Percentiles rank a stretch among this genome's conserved stretches.
Evolutionary conservation across 352 stramenopile genomes (phyloP).

Genomic region (Detonula confervacea): DNA sequence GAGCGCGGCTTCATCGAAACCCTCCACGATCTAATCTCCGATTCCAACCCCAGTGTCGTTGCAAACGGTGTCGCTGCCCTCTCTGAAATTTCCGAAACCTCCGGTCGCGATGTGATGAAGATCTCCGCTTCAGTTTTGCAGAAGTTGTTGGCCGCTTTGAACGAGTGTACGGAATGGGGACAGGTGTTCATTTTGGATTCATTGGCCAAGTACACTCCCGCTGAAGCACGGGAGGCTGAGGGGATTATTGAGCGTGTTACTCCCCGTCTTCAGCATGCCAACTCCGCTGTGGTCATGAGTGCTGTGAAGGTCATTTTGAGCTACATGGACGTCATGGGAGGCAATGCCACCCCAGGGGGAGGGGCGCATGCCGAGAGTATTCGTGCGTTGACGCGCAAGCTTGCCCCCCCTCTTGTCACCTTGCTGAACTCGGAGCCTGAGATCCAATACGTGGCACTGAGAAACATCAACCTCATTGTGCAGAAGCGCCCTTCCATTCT

Average conservation of each 20-base stretch:
- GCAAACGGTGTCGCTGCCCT: slow-evolving; percentile 98
- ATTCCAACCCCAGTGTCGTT: slow-evolving; percentile 98
- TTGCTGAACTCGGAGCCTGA: slow-evolving; percentile 97
- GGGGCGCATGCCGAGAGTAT: slow-evolving; percentile 70
- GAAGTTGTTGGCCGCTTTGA: slow-evolving; percentile 97
- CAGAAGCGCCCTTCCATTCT: slow-evolving; percentile 96
- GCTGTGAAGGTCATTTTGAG: slow-evolving; percentile 94
- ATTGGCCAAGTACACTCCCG: slow-evolving; percentile 93
- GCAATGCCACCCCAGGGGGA: slow-evolving; percentile 33
- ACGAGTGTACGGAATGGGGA: slow-evolving; percentile 99
- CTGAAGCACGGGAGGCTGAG: slow-evolving; percentile 95
- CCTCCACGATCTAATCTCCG: slow-evolving; percentile 97
- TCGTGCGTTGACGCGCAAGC: slow-evolving; percentile 87
- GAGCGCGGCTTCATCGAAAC: slow-evolving; percentile 92
- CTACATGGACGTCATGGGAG: slow-evolving; percentile 95
- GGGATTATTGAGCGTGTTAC: slow-evolving; percentile 99
- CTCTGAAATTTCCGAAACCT: slow-evolving; percentile 96
- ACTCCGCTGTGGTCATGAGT: slow-evolving; percentile 97
- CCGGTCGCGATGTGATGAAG: slow-evolving; percentile 92
- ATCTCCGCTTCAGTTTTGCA: slow-evolving; percentile 97
- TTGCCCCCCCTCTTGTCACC: slow-evolving; percentile 98
- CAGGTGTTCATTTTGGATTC: slow-evolving; percentile 98
- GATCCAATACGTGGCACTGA: slow-evolving; percentile 98
- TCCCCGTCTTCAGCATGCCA: slow-evolving; percentile 96
- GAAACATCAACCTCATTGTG: slow-evolving; percentile 99